Percentiles rank a stretch among this genome's conserved stretches.
phyloP scores from a whole-genome alignment of 139 green algal species.

The Tetraselmis striata region DNA sequence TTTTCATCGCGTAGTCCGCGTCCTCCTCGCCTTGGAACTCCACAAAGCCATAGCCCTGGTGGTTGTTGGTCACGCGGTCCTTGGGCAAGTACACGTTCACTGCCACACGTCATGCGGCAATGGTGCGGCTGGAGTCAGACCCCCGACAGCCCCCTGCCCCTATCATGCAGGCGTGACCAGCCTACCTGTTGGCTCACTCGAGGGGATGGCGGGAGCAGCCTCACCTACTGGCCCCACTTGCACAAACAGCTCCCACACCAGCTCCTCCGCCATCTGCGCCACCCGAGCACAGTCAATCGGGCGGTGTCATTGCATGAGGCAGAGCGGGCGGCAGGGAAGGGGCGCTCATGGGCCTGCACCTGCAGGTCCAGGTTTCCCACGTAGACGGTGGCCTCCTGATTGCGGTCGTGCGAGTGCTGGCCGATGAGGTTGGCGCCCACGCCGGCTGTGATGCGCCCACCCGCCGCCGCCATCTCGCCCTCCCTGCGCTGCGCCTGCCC shows the following conservation, averaged over 20 bases:
- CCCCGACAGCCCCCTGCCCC: too few species aligned
- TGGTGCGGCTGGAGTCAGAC: too few species aligned
- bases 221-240: conserved; percentile 88
- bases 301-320: too few species aligned
- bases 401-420: conserved; percentile 78
- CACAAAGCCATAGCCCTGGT: conserved; percentile 98
- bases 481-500: too few species aligned
- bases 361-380: conserved; percentile 90
- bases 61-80: conserved; percentile 86
- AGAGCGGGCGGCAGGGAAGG: background rate
- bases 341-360: conserved; percentile 18
- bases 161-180: too few species aligned
- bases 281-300: background rate
- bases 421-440: conserved; percentile 91
- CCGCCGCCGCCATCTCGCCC: too few species aligned
- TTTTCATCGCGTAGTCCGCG: conserved; percentile 92
- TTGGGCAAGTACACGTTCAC: conserved; percentile 98
- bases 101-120: conserved; percentile 37
- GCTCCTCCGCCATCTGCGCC: conserved; percentile 82
- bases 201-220: too few species aligned
- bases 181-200: too few species aligned
- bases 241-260: conserved; percentile 97
- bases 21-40: conserved; percentile 91
- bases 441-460: conserved; percentile 80
- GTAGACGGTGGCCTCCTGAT: conserved; percentile 93